Conservation (phyloP, 352 stramenopile genomes). For the Pseudoperonospora humuli region DNA sequence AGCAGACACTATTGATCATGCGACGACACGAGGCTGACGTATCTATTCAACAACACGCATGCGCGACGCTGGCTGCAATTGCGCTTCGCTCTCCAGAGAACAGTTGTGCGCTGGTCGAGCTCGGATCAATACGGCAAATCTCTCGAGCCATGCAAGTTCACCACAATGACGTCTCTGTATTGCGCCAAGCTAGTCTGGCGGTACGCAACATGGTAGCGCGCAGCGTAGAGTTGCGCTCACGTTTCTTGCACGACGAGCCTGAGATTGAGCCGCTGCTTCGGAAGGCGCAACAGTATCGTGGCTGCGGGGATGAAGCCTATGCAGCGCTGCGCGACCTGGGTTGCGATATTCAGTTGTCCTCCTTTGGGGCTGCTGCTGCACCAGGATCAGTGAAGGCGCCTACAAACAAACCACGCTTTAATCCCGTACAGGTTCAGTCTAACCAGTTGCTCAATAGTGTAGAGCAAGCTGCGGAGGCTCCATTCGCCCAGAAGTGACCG, state of each 20-base stretch:
- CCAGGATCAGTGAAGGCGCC: slow-evolving; percentile 15
- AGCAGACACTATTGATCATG: slow-evolving; percentile 55
- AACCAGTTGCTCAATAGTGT: slow-evolving; percentile 45
- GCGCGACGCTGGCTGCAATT: slow-evolving; percentile 65
- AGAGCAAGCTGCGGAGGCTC: slow-evolving; percentile 42
- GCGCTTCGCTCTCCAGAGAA: slow-evolving; percentile 62
- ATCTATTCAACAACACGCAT: slow-evolving; percentile 60
- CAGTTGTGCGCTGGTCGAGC: slow-evolving; percentile 41
- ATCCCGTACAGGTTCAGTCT: slow-evolving; percentile 55
- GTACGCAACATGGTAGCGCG: slow-evolving; percentile 77
- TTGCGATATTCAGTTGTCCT: slow-evolving; percentile 59
- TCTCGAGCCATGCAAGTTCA: slow-evolving; percentile 50
- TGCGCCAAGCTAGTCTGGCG: slow-evolving; percentile 70
- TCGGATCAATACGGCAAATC: slow-evolving; percentile 39
- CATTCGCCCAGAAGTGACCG: slow-evolving; percentile 23
- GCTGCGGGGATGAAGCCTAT: slow-evolving; percentile 73
- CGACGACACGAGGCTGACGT: slow-evolving; percentile 35
- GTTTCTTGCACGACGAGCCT: slow-evolving; percentile 57
- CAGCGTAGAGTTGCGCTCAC: slow-evolving; percentile 40
- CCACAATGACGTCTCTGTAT: slow-evolving; percentile 29
- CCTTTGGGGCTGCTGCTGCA: slow-evolving; percentile 30
- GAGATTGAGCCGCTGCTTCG: slow-evolving; percentile 57
- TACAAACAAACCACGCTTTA: slow-evolving; percentile 39
- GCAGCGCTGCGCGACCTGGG: slow-evolving; percentile 64
- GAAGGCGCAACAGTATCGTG: slow-evolving; percentile 49